These are phyloP conservation scores for Lentinula sp. DNA, from an alignment of 768 basidiomycete genomes.

Conservation along the genomic window DNA sequence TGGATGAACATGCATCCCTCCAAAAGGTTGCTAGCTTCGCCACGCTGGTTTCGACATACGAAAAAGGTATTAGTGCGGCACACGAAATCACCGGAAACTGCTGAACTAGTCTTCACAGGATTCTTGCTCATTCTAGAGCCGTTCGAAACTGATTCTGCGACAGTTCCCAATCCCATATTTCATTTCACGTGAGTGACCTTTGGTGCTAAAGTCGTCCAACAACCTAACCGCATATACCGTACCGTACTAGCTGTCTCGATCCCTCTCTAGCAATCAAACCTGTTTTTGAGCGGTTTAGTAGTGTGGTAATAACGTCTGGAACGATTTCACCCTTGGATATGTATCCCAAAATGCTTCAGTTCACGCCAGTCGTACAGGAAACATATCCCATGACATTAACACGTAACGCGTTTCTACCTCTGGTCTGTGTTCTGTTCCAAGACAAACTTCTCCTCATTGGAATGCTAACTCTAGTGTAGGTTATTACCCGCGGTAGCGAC, in stretches of 20 bases:
- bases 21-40: conserved; percentile 97
- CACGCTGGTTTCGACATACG: conserved; percentile 95
- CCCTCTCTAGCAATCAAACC: conserved; percentile 97
- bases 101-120: conserved; percentile 39
- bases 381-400: conserved; percentile 97
- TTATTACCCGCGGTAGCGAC: conserved; percentile 96
- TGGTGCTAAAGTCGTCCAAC: neutral
- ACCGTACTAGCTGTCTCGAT: conserved; percentile 75
- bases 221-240: neutral
- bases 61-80: conserved; percentile 60
- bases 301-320: conserved; percentile 97
- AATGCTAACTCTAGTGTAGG: conserved; percentile 35
- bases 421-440: conserved; percentile 39
- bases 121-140: conserved; percentile 97
- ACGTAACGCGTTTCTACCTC: conserved; percentile 90
- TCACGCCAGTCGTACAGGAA: conserved; percentile 94
- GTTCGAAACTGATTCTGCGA: conserved; percentile 97
- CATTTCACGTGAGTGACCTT: conserved; percentile 75
- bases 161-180: conserved; percentile 97
- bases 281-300: conserved; percentile 96
- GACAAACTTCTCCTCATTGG: neutral
- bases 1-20: conserved; percentile 88
- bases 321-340: conserved; percentile 98
- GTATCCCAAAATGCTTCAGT: conserved; percentile 99
- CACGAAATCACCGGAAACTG: neutral